These are phyloP conservation scores for Gautieria morchelliformis DNA, from an alignment of 768 basidiomycete genomes.

Conservation along the genomic window DNA sequence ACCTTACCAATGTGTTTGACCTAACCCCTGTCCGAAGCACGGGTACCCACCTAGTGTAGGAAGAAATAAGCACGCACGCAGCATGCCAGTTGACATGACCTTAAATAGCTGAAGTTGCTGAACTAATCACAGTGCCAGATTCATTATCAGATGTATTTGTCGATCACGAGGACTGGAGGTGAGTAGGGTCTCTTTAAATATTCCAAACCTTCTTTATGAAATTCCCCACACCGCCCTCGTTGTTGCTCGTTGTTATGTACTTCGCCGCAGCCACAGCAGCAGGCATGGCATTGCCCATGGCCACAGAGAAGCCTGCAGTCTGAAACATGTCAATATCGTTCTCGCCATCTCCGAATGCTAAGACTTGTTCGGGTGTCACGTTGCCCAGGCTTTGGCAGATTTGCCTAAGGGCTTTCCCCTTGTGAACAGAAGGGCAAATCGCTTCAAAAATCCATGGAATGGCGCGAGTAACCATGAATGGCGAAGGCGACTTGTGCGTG, in stretches of 20 bases:
- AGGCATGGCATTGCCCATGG: constrained; percentile 10
- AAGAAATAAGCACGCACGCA: too few relatives aligned
- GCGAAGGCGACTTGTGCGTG: not conserved
- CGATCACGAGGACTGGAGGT: too few relatives aligned
- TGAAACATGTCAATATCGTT: constrained; percentile 8
- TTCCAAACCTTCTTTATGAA: constrained; percentile 7
- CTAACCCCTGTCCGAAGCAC: too few relatives aligned
- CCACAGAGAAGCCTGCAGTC: constrained; percentile 4
- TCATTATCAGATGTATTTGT: too few relatives aligned
- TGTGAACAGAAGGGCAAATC: constrained; percentile 2
- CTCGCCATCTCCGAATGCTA: constrained; percentile 10
- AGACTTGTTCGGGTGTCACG: not conserved
- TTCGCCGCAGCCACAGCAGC: not conserved
- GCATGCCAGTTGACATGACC: too few relatives aligned
- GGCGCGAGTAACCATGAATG: constrained; percentile 9
- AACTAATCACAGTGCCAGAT: too few relatives aligned
- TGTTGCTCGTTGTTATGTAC: constrained; percentile 1
- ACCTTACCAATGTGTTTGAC: too few relatives aligned
- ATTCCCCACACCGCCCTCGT: constrained; percentile 9
- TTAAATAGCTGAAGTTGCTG: too few relatives aligned
- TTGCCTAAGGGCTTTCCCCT: not conserved
- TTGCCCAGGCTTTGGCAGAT: constrained; percentile 1
- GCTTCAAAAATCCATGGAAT: constrained; percentile 10
- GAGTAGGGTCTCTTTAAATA: not conserved
- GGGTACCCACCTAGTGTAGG: too few relatives aligned